phyloP scores from a whole-genome alignment of 1,284 basidiomycete genomes.

The Fereydounia khargensis region DNA sequence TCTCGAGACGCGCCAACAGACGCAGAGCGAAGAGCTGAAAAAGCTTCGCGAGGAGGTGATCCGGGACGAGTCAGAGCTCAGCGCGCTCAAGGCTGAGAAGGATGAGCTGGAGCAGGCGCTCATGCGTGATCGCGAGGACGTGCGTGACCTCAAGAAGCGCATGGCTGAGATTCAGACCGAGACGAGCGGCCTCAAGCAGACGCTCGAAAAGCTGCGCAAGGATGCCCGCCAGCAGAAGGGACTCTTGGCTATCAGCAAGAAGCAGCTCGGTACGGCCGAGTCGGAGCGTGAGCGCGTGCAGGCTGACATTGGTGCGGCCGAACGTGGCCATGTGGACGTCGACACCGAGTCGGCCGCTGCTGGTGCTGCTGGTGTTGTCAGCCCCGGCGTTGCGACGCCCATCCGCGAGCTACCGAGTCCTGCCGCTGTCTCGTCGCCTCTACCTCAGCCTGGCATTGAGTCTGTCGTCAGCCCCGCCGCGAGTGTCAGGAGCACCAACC shows the following conservation, averaged over 20 bases:
- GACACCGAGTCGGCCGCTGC: slow-evolving; percentile 58
- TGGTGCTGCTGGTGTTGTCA: not conserved
- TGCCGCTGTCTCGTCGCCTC: not conserved
- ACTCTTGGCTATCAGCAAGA: slow-evolving; percentile 86
- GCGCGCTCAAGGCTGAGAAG: slow-evolving; percentile 83
- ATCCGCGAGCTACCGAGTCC: not conserved
- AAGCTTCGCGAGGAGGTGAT: slow-evolving; percentile 79
- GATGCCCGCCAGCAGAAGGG: slow-evolving; percentile 96
- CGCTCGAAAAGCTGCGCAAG: slow-evolving; percentile 85
- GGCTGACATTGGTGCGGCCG: slow-evolving; percentile 62
- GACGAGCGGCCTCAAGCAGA: slow-evolving; percentile 69
- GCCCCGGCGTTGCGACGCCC: not conserved
- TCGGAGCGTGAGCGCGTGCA: slow-evolving; percentile 70
- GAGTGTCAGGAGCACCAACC: slow-evolving; percentile 78
- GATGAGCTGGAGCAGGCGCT: slow-evolving; percentile 84
- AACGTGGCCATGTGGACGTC: slow-evolving; percentile 61
- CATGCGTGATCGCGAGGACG: slow-evolving; percentile 90
- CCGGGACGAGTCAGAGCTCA: slow-evolving; percentile 84
- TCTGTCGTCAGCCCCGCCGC: slow-evolving; percentile 55
- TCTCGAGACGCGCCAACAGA: slow-evolving; percentile 70
- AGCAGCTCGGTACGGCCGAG: slow-evolving; percentile 85
- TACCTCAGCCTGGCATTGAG: slow-evolving; percentile 9
- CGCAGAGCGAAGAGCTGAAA: slow-evolving; percentile 75
- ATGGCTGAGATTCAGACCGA: slow-evolving; percentile 78
- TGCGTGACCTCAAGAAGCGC: slow-evolving; percentile 77